Evolutionary conservation across 2,329 filamentous ascomycete genomes (phyloP).

Genomic region (Phyllosticta paracitricarpa): DNA sequence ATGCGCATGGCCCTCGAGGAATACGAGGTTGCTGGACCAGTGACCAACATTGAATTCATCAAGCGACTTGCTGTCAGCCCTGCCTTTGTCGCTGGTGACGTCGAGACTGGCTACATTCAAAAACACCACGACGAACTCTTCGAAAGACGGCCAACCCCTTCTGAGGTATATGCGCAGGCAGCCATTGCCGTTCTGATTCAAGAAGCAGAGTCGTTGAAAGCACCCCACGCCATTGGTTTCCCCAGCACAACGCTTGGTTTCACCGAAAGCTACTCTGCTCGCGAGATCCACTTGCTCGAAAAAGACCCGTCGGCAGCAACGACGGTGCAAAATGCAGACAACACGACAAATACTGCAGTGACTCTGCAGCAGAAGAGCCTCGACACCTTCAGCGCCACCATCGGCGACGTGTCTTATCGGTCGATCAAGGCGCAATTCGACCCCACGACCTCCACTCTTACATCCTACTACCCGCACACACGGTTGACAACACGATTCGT

Average conservation of each 20-base stretch:
- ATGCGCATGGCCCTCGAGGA: slow-evolving; percentile 69
- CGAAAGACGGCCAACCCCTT: slow-evolving; percentile 46
- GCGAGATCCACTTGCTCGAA: slow-evolving; percentile 48
- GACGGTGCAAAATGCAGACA: slow-evolving; percentile 28
- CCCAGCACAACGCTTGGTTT: slow-evolving; percentile 39
- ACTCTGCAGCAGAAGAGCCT: slow-evolving; percentile 42
- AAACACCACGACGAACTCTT: slow-evolving; percentile 80
- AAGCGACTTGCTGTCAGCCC: slow-evolving; percentile 75
- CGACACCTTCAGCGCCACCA: slow-evolving; percentile 41
- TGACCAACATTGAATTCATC: slow-evolving; percentile 94
- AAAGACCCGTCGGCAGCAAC: slow-evolving; percentile 12
- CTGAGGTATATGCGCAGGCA: slow-evolving; percentile 78
- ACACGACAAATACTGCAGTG: slow-evolving; percentile 34
- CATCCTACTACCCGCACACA: slow-evolving; percentile 71
- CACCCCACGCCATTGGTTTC: not conserved
- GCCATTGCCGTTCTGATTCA: slow-evolving; percentile 62
- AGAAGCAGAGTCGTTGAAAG: slow-evolving; percentile 19
- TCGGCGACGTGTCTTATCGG: slow-evolving; percentile 27
- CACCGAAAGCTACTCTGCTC: slow-evolving; percentile 51
- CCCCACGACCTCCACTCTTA: slow-evolving; percentile 42
- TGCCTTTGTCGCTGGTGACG: slow-evolving; percentile 75
- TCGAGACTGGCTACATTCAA: slow-evolving; percentile 94
- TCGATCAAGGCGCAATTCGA: slow-evolving; percentile 41
- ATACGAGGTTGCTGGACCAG: slow-evolving; percentile 86
- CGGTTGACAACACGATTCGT: slow-evolving; percentile 74